Conservation (phyloP, 139 green algal genomes). For the Chlamydomonas incerta region DNA sequence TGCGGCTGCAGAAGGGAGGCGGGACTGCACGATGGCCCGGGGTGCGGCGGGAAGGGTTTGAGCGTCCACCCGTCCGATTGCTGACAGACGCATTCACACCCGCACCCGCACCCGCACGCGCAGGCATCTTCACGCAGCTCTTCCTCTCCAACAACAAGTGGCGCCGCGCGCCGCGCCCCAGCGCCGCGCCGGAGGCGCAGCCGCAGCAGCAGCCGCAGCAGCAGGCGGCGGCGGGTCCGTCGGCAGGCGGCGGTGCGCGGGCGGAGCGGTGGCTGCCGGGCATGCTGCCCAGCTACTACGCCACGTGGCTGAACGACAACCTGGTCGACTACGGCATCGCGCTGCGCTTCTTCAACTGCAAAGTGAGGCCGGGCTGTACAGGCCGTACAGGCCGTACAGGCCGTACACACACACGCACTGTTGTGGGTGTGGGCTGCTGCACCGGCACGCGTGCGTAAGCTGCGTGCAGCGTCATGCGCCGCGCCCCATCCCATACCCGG, state of each 20-base stretch:
- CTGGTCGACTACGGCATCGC: slow-evolving; percentile 26
- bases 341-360: slow-evolving; percentile 27
- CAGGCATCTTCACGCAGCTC: slow-evolving; percentile 25
- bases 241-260: not conserved
- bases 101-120: not conserved
- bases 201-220: not conserved
- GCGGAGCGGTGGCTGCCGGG: slow-evolving; percentile 19
- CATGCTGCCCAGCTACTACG: slow-evolving; percentile 27
- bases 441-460: no score
- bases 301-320: slow-evolving; percentile 36
- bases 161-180: not conserved
- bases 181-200: not conserved
- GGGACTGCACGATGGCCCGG: no score
- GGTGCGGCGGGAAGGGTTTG: no score
- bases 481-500: no score
- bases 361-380: no score
- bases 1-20: no score
- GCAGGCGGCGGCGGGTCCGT: not conserved
- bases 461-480: no score
- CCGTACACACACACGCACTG: no score
- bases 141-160: slow-evolving; percentile 22
- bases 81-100: no score
- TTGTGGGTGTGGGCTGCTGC: no score
- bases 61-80: no score
- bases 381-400: no score